Conservation (phyloP, 169 alveolate species). For the Amoebophrya sp. region DNA sequence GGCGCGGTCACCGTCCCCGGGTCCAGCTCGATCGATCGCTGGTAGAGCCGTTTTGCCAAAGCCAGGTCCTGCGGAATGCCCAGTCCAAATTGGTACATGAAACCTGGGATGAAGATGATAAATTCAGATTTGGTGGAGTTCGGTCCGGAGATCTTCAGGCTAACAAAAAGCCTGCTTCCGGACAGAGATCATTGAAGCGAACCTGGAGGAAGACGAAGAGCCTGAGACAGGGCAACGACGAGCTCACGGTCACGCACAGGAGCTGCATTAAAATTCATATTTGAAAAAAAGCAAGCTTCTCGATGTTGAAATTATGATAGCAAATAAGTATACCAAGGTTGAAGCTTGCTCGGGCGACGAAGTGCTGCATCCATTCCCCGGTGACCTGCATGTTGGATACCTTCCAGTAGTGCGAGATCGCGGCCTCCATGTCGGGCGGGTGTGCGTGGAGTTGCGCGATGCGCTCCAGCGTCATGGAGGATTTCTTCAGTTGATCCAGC, state of each 20-base stretch:
- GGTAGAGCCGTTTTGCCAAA: not conserved
- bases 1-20: not conserved
- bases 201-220: too few relatives aligned
- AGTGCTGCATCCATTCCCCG: slow-evolving; percentile 49
- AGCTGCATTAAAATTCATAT: too few relatives aligned
- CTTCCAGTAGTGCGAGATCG: slow-evolving; percentile 36
- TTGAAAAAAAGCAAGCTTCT: too few relatives aligned
- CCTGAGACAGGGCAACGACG: too few relatives aligned
- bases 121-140: too few relatives aligned
- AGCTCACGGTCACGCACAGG: too few relatives aligned
- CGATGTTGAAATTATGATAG: too few relatives aligned
- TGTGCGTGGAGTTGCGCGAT: not conserved
- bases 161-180: too few relatives aligned
- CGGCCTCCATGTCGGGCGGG: not conserved
- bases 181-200: too few relatives aligned
- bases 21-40: not conserved
- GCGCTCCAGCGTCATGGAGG: too few relatives aligned
- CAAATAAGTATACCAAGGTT: slow-evolving; percentile 36
- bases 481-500: not conserved
- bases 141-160: too few relatives aligned
- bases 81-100: slow-evolving; percentile 20
- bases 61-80: not conserved
- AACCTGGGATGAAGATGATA: too few relatives aligned
- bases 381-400: slow-evolving; percentile 45
- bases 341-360: slow-evolving; percentile 48